phyloP scores from a whole-genome alignment of 176 grass and related monocot genomes.

The Rhynchospora tenuis region DNA sequence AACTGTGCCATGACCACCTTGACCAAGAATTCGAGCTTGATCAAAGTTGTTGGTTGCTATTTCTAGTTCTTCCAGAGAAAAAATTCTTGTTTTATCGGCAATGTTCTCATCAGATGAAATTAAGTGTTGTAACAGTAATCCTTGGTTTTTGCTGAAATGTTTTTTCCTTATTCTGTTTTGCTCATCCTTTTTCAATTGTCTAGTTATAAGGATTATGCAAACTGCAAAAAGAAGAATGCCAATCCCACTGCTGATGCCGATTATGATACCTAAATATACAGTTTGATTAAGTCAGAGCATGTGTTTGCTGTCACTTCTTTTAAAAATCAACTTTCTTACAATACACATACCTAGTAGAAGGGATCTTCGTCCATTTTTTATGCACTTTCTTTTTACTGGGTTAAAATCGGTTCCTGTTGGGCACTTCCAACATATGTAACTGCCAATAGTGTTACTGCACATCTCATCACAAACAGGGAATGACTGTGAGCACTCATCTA shows the following conservation, averaged over 20 bases:
- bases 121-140: slow-evolving; percentile 26
- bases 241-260: background rate
- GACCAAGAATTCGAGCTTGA: slow-evolving; percentile 25
- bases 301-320: background rate
- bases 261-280: slow-evolving; percentile 13
- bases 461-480: background rate
- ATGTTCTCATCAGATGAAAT: slow-evolving; percentile 3
- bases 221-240: background rate
- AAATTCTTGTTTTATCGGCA: slow-evolving; percentile 31
- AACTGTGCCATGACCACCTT: slow-evolving; percentile 37
- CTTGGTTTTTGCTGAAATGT: slow-evolving; percentile 25
- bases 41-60: slow-evolving; percentile 42
- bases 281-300: background rate
- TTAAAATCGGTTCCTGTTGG: slow-evolving; percentile 4
- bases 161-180: slow-evolving; percentile 2
- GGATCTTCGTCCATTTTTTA: background rate
- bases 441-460: slow-evolving; percentile 10
- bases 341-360: background rate
- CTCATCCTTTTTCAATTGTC: background rate
- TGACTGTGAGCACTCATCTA: background rate
- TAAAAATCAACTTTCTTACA: background rate
- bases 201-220: background rate
- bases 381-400: background rate
- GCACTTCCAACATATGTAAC: background rate
- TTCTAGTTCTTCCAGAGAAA: slow-evolving; percentile 38